Conservation (phyloP, 768 basidiomycete species). For the Macrocybe gigantea region DNA sequence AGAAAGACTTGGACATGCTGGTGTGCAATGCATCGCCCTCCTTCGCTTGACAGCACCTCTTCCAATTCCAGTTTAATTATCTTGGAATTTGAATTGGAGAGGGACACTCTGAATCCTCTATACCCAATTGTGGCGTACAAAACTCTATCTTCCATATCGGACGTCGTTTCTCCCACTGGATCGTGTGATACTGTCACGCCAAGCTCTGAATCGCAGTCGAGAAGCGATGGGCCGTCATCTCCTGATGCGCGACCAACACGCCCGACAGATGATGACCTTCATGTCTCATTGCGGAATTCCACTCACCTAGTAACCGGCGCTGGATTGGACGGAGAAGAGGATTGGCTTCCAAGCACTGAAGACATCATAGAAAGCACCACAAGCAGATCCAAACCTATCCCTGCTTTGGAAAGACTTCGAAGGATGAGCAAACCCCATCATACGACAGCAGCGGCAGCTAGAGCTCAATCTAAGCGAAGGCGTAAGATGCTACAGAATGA, state of each 20-base stretch:
- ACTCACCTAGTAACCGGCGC: too few relatives aligned
- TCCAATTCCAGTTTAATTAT: constrained; percentile 40
- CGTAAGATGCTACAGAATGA: constrained; percentile 9
- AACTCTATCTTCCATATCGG: too few relatives aligned
- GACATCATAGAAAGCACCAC: constrained; percentile 72
- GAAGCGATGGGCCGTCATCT: too few relatives aligned
- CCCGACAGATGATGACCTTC: too few relatives aligned
- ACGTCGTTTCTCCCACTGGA: too few relatives aligned
- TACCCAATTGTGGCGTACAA: constrained; percentile 30
- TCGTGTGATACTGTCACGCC: background rate
- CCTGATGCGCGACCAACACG: too few relatives aligned
- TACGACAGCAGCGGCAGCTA: constrained; percentile 2
- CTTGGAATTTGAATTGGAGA: constrained; percentile 78
- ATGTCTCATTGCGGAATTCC: too few relatives aligned
- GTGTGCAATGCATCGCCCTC: constrained; percentile 59
- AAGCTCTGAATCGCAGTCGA: too few relatives aligned
- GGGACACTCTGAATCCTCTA: constrained; percentile 63
- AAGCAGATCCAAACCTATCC: constrained; percentile 57
- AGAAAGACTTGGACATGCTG: constrained; percentile 61
- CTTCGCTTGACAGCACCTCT: constrained; percentile 5
- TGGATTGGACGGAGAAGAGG: constrained; percentile 10
- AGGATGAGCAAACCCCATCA: constrained; percentile 29
- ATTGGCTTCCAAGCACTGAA: constrained; percentile 45
- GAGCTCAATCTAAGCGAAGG: constrained; percentile 2
- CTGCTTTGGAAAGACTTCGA: constrained; percentile 64